These are phyloP conservation scores for Iberis pinnata DNA, from an alignment of 345 rosid genomes.

Conservation along the genomic window DNA sequence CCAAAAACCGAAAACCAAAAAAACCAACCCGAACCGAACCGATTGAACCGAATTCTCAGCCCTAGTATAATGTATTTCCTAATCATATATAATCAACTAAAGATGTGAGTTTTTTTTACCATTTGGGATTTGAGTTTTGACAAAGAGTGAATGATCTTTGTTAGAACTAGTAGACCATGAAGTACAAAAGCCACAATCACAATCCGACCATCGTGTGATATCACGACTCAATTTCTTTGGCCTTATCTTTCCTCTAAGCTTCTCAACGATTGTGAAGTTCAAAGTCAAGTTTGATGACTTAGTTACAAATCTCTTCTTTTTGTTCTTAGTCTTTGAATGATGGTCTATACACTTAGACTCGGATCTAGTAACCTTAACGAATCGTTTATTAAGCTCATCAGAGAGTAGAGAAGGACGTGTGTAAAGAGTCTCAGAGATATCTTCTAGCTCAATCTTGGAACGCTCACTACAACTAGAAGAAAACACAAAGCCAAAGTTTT, in stretches of 20 bases:
- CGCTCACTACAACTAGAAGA: constrained; percentile 29
- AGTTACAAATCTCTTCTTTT: constrained; percentile 24
- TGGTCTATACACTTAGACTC: constrained; percentile 28
- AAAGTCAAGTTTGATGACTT: constrained; percentile 34
- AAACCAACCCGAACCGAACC: neutral
- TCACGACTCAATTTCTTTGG: constrained; percentile 13
- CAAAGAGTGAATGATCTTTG: constrained; percentile 52
- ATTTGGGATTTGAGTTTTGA: constrained; percentile 54
- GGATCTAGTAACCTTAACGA: constrained; percentile 37
- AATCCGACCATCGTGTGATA: constrained; percentile 85
- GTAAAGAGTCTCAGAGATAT: constrained; percentile 87
- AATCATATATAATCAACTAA: too few relatives aligned
- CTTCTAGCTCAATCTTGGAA: constrained; percentile 67
- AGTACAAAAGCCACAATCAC: constrained; percentile 72
- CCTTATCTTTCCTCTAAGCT: constrained; percentile 32
- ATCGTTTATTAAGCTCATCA: constrained; percentile 28
- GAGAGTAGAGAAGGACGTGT: constrained; percentile 54
- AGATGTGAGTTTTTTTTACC: constrained; percentile 29
- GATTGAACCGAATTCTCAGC: too few relatives aligned
- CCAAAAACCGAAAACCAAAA: too few relatives aligned
- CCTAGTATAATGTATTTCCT: too few relatives aligned
- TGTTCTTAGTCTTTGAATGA: constrained; percentile 30
- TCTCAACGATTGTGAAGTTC: constrained; percentile 67
- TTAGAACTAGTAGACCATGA: constrained; percentile 51
- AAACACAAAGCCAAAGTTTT: neutral